Percentiles rank a stretch among this genome's conserved stretches.
Conservation (phyloP, 2,329 filamentous ascomycete species). For the Colletotrichum horii region DNA sequence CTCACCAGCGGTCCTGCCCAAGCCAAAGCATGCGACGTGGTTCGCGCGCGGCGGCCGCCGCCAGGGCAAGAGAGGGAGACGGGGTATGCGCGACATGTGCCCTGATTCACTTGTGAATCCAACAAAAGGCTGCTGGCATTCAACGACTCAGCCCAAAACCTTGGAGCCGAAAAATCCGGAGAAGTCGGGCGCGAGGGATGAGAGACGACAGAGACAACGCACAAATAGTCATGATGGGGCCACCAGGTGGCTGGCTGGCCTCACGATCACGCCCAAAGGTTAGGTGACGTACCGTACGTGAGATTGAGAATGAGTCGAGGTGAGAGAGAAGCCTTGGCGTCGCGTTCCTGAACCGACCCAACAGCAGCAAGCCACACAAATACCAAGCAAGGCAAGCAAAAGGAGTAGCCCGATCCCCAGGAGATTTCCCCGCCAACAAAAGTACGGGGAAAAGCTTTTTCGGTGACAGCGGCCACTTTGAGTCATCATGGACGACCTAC, state of each 20-base stretch:
- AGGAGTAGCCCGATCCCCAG: background rate
- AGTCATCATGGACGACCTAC: background rate
- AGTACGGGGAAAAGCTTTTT: conserved; percentile 5
- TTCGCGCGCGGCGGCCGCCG: background rate
- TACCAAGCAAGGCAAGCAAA: background rate
- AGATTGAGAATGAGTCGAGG: background rate
- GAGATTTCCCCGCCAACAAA: background rate
- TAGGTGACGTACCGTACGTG: background rate
- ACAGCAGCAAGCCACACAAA: conserved; percentile 15
- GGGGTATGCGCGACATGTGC: conserved; percentile 4
- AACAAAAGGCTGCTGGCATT: conserved; percentile 1
- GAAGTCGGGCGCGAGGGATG: background rate
- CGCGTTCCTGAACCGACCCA: conserved; percentile 16
- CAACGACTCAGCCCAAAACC: conserved; percentile 10
- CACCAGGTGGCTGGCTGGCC: background rate
- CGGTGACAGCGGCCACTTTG: background rate
- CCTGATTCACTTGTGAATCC: conserved; percentile 9
- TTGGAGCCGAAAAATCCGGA: background rate
- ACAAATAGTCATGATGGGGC: background rate
- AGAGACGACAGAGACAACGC: background rate
- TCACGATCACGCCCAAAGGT: too few relatives aligned
- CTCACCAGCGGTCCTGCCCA: background rate
- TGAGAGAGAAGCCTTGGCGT: background rate
- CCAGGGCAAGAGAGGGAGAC: background rate
- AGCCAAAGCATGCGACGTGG: background rate